These are phyloP conservation scores for Steccherinum ochraceum DNA, from an alignment of 768 basidiomycete species.

Conservation along the genomic window DNA sequence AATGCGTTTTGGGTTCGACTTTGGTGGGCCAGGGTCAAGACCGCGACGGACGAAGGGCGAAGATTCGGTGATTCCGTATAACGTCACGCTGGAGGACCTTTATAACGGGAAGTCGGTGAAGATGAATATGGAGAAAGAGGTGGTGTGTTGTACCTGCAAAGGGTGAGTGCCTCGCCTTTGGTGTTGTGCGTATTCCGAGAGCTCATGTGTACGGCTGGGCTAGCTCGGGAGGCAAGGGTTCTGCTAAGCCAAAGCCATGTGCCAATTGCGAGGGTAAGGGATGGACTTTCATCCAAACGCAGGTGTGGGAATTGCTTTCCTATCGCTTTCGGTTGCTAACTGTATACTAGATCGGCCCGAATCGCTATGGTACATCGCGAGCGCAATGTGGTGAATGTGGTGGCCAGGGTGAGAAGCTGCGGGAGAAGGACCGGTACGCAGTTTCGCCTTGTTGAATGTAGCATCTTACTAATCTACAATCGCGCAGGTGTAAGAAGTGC, in stretches of 20 bases:
- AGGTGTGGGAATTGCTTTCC: constrained; percentile 28
- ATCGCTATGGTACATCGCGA: constrained; percentile 44
- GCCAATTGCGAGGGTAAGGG: constrained; percentile 80
- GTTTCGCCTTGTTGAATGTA: neutral
- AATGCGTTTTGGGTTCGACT: constrained; percentile 56
- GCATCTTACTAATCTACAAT: constrained; percentile 6
- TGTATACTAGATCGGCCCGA: constrained; percentile 34
- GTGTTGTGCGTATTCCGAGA: constrained; percentile 10
- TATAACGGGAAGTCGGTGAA: constrained; percentile 88
- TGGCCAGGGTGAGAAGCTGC: constrained; percentile 63
- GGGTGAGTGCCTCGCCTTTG: constrained; percentile 44
- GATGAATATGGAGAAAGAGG: constrained; percentile 84
- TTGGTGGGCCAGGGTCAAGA: constrained; percentile 32
- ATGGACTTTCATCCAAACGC: constrained; percentile 54
- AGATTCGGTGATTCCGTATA: constrained; percentile 71
- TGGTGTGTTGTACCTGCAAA: constrained; percentile 71
- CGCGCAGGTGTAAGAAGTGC: constrained; percentile 86
- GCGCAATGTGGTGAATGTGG: constrained; percentile 62
- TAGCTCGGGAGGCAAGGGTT: constrained; percentile 78
- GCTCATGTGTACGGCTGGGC: constrained; percentile 6
- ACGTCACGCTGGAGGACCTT: constrained; percentile 87
- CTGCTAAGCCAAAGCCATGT: constrained; percentile 82
- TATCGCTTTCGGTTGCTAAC: neutral
- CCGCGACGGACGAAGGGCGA: constrained; percentile 52
- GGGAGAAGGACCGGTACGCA: constrained; percentile 76